A percentile compares a stretch with the other conserved stretches of the same genome.
Conservation (phyloP, 768 basidiomycete species). For the Tephrocybe sp. region DNA sequence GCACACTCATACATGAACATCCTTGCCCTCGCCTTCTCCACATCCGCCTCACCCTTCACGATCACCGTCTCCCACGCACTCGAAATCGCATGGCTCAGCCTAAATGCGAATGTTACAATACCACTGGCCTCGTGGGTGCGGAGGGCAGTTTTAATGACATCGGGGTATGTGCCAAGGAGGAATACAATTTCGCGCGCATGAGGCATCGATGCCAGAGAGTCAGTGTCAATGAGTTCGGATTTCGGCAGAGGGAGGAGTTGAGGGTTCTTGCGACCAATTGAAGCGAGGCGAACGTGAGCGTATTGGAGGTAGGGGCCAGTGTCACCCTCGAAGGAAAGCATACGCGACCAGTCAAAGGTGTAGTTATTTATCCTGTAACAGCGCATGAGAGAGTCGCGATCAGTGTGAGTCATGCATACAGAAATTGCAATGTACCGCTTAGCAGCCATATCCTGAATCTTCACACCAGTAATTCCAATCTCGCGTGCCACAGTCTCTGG, state of each 20-base stretch:
- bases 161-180: constrained; percentile 88
- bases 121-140: constrained; percentile 86
- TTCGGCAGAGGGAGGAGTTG: constrained; percentile 75
- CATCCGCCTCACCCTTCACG: constrained; percentile 79
- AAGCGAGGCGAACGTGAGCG: constrained; percentile 89
- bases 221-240: constrained; percentile 63
- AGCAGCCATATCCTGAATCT: constrained; percentile 96
- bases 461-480: constrained; percentile 92
- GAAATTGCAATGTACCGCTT: constrained; percentile 65
- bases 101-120: constrained; percentile 88
- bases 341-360: constrained; percentile 90
- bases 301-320: constrained; percentile 96
- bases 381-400: not conserved
- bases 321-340: constrained; percentile 95
- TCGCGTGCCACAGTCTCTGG: constrained; percentile 76
- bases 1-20: constrained; percentile 89
- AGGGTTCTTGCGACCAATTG: constrained; percentile 90
- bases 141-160: constrained; percentile 83
- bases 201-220: constrained; percentile 60
- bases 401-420: constrained; percentile 4
- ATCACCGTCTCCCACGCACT: constrained; percentile 90
- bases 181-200: constrained; percentile 84
- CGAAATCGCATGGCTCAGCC: constrained; percentile 82
- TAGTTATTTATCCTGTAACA: constrained; percentile 88
- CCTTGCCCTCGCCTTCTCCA: constrained; percentile 75